Evolutionary conservation across 768 basidiomycete genomes (phyloP), one percentile per base, ranked within the genome.

Genomic region (Mycena filopes): DNA sequence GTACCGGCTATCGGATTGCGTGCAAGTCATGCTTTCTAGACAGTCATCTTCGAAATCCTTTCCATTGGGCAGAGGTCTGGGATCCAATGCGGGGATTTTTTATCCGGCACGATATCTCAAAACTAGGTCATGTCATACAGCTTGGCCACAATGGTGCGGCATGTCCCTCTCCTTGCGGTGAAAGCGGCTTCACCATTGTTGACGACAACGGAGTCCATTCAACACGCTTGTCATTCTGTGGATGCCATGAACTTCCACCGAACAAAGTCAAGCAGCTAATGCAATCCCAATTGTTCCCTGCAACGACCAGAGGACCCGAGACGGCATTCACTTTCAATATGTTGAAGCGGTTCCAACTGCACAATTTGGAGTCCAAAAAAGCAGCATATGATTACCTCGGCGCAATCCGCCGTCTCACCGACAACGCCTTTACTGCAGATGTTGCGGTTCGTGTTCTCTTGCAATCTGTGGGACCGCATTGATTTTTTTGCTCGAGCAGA

Each of bases 11-110:
- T 29, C 16, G 12, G n/a, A 21, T 28, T 5, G 4, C 45, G 6
- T 75, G 74, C 49, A 2, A 36, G 5, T 46, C 63, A 23, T 76
- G 75, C 62, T 74, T 76, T 45, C 63, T 73, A 29, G 25, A 55
- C 7, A 41, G 33, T 5, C 75, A 76, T 63, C 31, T 47, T 13
- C 26, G 57, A 16, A 33, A 29, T 20, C 74, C 68, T 21, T 70
- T 68, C n/a, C 75, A 76, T 43, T 74, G 74, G 73, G 74, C 70
- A 18, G 58, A 73, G 36, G 67, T 71, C 4, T 75, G 74, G 74
- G 45, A 72, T 36, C 33, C 18, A 1, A 4, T 21, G 9, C 9
- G 25, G 16, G 40, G 53, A 42, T 74, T 68, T 55, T 74, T 72
- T 43, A 43, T 72, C 31, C 66, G 65, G 8, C 69, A 69, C 46